phyloP scores from a whole-genome alignment of 768 basidiomycete genomes.

The Rhizopogon sp. region DNA sequence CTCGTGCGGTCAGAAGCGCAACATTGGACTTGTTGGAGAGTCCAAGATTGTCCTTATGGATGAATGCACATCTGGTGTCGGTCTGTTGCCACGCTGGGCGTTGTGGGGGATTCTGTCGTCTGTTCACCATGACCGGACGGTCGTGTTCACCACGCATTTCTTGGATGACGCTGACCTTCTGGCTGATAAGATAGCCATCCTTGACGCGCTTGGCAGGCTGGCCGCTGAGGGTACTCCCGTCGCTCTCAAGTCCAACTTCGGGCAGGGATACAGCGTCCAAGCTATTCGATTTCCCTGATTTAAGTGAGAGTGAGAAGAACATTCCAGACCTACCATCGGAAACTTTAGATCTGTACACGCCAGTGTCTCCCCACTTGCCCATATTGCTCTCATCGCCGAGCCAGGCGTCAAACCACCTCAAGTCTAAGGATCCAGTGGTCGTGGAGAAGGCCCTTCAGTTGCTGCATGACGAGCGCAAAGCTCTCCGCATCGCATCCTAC shows the following conservation, averaged over 20 bases:
- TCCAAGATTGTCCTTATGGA: slow-evolving; percentile 64
- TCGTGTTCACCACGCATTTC: slow-evolving; percentile 80
- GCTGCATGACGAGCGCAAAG: slow-evolving; percentile 40
- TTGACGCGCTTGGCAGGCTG: slow-evolving; percentile 70
- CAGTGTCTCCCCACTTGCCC: slow-evolving; percentile 39
- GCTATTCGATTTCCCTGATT: slow-evolving; percentile 40
- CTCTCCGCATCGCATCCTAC: slow-evolving; percentile 43
- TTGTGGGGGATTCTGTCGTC: slow-evolving; percentile 72
- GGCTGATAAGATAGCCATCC: slow-evolving; percentile 70
- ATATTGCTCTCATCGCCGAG: slow-evolving; percentile 37
- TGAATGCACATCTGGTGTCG: slow-evolving; percentile 76
- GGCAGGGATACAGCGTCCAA: slow-evolving; percentile 66
- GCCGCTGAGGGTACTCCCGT: slow-evolving; percentile 74
- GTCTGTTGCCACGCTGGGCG: slow-evolving; percentile 72
- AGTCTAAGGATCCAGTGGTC: slow-evolving; percentile 48
- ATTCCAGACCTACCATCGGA: slow-evolving; percentile 11
- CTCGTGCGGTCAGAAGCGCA: slow-evolving; percentile 73
- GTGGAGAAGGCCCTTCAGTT: slow-evolving; percentile 54
- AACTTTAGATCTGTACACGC: slow-evolving; percentile 38
- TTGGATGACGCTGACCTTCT: slow-evolving; percentile 77
- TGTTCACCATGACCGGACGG: slow-evolving; percentile 58
- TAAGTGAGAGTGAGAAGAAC: slow-evolving; percentile 17
- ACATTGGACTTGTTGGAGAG: slow-evolving; percentile 73
- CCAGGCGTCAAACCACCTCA: slow-evolving; percentile 51
- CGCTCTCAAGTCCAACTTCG: slow-evolving; percentile 62